A percentile compares a stretch with the other conserved stretches of the same genome.
Conservation (phyloP, 805 yeast species). For the Suhomyces prunicola region DNA sequence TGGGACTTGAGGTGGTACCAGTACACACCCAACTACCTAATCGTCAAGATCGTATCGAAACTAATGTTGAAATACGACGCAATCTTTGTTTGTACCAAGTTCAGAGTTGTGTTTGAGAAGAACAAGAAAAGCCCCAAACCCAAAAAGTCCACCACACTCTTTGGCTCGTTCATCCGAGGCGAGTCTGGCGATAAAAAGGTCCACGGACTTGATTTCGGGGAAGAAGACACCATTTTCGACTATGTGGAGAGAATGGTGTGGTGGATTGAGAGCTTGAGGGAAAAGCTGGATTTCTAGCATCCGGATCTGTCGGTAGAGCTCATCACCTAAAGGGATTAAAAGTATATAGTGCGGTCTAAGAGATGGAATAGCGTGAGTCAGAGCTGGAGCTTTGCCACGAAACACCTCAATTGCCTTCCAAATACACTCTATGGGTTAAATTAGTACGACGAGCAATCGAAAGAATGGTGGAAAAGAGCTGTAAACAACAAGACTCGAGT, state of each 20-base stretch:
- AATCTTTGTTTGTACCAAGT: constrained; percentile 36
- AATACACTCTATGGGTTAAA: too few relatives aligned
- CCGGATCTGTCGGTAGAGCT: too few relatives aligned
- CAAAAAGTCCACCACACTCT: constrained; percentile 7
- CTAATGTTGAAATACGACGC: constrained; percentile 40
- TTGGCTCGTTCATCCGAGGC: constrained; percentile 4
- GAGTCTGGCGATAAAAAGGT: constrained; percentile 6
- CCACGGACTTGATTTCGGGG: constrained; percentile 22
- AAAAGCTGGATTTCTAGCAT: background rate
- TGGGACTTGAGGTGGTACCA: constrained; percentile 67
- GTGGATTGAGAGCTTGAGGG: constrained; percentile 25
- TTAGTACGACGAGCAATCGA: too few relatives aligned
- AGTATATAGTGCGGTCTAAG: too few relatives aligned
- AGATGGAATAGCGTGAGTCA: too few relatives aligned
- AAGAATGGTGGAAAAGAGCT: too few relatives aligned
- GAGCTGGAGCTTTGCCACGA: too few relatives aligned
- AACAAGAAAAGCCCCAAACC: constrained; percentile 16
- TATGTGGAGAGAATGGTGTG: constrained; percentile 27
- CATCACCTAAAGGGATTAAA: too few relatives aligned
- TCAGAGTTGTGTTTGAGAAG: constrained; percentile 37
- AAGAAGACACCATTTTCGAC: constrained; percentile 30
- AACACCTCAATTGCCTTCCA: too few relatives aligned
- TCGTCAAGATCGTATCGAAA: constrained; percentile 41
- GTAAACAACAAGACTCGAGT: too few relatives aligned
- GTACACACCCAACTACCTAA: constrained; percentile 46